Conservation (phyloP, 192 early-diverging fungal species). For the Coemansia sp. region DNA sequence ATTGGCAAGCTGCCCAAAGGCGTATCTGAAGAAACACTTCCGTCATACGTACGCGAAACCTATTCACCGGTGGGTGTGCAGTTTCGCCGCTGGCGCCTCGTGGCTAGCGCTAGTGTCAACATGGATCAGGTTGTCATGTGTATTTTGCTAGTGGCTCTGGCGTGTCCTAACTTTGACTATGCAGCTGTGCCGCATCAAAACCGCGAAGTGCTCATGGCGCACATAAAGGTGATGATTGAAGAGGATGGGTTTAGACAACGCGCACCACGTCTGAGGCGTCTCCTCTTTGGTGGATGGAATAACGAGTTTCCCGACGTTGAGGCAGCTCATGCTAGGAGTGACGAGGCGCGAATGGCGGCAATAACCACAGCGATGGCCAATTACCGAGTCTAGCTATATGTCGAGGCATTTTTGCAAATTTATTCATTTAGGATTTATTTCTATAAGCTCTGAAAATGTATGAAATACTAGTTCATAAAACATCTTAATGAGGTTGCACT, state of each 20-base stretch:
- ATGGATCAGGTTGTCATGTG: background rate
- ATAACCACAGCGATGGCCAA: too few relatives aligned
- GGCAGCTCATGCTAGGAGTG: background rate
- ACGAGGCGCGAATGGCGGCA: too few relatives aligned
- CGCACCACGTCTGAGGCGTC: background rate
- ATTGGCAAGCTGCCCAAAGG: background rate
- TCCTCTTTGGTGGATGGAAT: background rate
- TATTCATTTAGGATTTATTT: too few relatives aligned
- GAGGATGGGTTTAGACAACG: background rate
- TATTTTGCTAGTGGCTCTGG: background rate
- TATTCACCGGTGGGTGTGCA: background rate
- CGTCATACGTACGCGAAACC: background rate
- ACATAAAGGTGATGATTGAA: background rate
- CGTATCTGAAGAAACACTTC: background rate
- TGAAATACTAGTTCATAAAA: too few relatives aligned
- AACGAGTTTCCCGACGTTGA: conserved; percentile 1
- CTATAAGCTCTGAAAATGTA: too few relatives aligned
- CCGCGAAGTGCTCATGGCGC: background rate
- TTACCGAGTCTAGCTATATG: too few relatives aligned
- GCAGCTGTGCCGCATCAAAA: background rate
- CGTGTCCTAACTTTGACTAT: background rate
- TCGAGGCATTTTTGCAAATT: too few relatives aligned
- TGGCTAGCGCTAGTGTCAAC: background rate
- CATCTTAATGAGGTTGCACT: too few relatives aligned
- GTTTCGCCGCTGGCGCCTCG: background rate